Evolutionary conservation across 2,329 filamentous ascomycete genomes (phyloP), one percentile per base, ranked within the genome.

Genomic region (Ophiocordyceps camponoti-saundersi): DNA sequence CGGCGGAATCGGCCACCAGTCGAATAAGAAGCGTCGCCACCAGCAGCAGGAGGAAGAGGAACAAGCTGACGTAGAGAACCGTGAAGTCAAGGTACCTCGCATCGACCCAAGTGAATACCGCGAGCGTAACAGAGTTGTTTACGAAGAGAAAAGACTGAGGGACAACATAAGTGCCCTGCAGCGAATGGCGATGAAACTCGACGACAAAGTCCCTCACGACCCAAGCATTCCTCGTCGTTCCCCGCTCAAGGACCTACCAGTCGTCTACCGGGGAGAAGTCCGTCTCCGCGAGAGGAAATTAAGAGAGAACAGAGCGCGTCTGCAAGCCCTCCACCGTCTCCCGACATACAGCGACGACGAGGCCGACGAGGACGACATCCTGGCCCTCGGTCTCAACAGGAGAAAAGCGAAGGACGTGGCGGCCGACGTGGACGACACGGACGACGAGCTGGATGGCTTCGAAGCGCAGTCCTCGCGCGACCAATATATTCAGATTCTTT

Each of bases 1-100:
- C 3, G 81, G 79, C 16, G 92, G 90, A 1, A 87, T 96, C 53
- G 90, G 92, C 0, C 65, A 90, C 55, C 86, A 92, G 52, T 79
- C 73, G 5, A 87, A 92, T 61, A 81, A 81, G 65, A 95, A 94
- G 68, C 73, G 86, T 52, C 89, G 83, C 58, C 58, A 79, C 21
- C 66, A 75, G 42, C 82, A 87, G 5, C 76, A 74, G 52, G 66
- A 23, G 11, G 40, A 23, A n/a, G n/a, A n/a, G n/a, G n/a, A n/a
- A 16, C 20, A 74, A 52, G 64, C 59, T 49, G 64, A 70, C 39
- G 65, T 69, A 45, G 87, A 87, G 59, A 64, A 70, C 15, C 16
- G 18, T 16, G 34, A 39, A 15, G 79, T 77, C 59, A 72, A 75
- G 44, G 39, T 21, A 11, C 18, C 18, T 2, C 39, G 18, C 5